Base-by-base conservation (phyloP, 2,329 filamentous ascomycete genomes). In the Boeremia exigua region DNA sequence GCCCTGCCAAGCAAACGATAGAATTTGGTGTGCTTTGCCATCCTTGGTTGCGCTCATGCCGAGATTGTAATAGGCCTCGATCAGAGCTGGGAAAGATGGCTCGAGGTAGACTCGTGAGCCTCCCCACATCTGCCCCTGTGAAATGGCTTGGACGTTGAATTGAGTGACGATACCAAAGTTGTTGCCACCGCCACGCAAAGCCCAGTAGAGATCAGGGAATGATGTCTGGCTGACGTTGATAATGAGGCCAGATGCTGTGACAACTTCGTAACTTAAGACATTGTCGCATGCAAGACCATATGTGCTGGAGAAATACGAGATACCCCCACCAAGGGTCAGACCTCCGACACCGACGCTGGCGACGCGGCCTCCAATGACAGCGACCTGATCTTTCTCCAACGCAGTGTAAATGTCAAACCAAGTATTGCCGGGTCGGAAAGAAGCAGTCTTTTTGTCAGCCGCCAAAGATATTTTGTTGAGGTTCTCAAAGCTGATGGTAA, bases 401-500 rank as follows among this genome's bases (percentile, higher is more conserved):
- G 45, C 46, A 17, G 52, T 34, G 19, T 76, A 78, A 6, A 78
- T 68, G 17, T 74, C 61, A n/a, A 50, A 49, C 76, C 75, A 78
- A n/a, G 58, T 63, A 33, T 70, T 66, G 0, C 76, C 76, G 6
- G 74, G 62, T 4, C 70, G 71, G 19, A 77, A 62, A 4, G 56
- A 58, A 0, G 66, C 73, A 12, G 59, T 65, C 29, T 59, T 63
- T 37, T 64, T 63, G 40, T 75, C 67, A 10, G 52, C 25, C 1
- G 67, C 64, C 9, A 73, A 48, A 2, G 44, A 42, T 2, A 77
- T 65, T 5, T 61, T 45, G 36, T 69, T 70, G 45, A 78, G 54
- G 14, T 61, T 60, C 23, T 70, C 69, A 28, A 81, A 67, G 50
- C 77, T 77, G 44, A 82, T 71, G 1, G 78, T 79, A 8, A 82